A percentile compares a stretch with the other conserved stretches of the same genome.
Conservation (phyloP, 345 rosid species). For the Geranium brycei region DNA sequence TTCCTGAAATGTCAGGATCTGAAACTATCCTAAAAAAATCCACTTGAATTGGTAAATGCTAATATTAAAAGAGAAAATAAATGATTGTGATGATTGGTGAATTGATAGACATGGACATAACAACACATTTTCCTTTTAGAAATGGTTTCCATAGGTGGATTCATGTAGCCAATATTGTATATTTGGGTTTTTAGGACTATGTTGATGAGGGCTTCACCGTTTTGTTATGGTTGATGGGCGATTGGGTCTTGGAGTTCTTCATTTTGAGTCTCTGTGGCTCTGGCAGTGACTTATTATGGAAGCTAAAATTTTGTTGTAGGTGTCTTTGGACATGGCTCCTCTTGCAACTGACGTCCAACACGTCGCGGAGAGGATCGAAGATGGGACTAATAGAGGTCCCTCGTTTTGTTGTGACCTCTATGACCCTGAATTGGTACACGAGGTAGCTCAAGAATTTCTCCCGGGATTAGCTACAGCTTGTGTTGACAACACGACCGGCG, state of each 20-base stretch:
- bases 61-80: too few species aligned
- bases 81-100: too few species aligned
- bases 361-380: constrained; percentile 39
- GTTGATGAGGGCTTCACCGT: not conserved
- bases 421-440: constrained; percentile 51
- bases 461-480: constrained; percentile 75
- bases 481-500: constrained; percentile 82
- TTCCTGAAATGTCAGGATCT: too few species aligned
- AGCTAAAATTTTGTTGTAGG: constrained; percentile 8
- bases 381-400: constrained; percentile 38
- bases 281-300: not conserved
- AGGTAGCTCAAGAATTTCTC: constrained; percentile 45
- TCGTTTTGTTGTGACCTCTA: constrained; percentile 48
- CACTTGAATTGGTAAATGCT: too few species aligned
- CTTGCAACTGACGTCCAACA: constrained; percentile 31
- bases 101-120: too few species aligned
- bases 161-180: not conserved
- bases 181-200: not conserved
- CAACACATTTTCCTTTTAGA: too few species aligned
- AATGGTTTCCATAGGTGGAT: not conserved
- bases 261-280: not conserved
- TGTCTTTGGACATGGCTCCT: constrained; percentile 26
- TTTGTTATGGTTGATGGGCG: not conserved
- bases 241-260: too few species aligned
- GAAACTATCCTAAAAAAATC: too few species aligned